Percentiles rank a stretch among this genome's conserved stretches.
These are phyloP conservation scores for Phytophthora lateralis DNA, from an alignment of 352 stramenopile genomes.

Conservation along the genomic window DNA sequence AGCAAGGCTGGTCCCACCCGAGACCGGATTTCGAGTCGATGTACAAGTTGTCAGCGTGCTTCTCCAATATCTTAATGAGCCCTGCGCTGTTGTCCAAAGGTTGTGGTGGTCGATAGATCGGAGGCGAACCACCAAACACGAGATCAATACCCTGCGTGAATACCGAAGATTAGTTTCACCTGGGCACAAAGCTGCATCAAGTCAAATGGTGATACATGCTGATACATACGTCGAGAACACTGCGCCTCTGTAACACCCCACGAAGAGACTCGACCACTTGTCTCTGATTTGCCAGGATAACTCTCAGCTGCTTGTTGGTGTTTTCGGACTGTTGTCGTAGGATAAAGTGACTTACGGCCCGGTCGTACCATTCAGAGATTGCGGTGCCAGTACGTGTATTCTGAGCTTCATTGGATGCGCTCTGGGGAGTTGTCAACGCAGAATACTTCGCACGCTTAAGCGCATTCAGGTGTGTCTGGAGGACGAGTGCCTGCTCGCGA, in stretches of 20 bases:
- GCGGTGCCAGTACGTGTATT: neutral
- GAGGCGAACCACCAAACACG: slow-evolving; percentile 10
- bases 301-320: slow-evolving; percentile 16
- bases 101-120: slow-evolving; percentile 5
- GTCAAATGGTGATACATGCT: neutral
- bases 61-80: slow-evolving; percentile 15
- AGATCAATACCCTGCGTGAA: slow-evolving; percentile 22
- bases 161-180: neutral
- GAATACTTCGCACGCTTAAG: slow-evolving; percentile 16
- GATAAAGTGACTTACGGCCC: slow-evolving; percentile 14
- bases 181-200: neutral
- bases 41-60: slow-evolving; percentile 15
- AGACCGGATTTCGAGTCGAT: slow-evolving; percentile 10
- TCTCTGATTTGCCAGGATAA: slow-evolving; percentile 19
- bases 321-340: slow-evolving; percentile 23
- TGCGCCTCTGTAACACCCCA: slow-evolving; percentile 7
- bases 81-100: slow-evolving; percentile 5
- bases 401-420: neutral
- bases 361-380: slow-evolving; percentile 9
- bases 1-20: slow-evolving; percentile 13
- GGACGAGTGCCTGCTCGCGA: slow-evolving; percentile 9
- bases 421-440: neutral
- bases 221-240: slow-evolving; percentile 4
- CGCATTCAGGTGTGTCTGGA: slow-evolving; percentile 14
- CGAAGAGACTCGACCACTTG: slow-evolving; percentile 9